phyloP scores from a whole-genome alignment of 2,329 filamentous ascomycete species.

The Aureobasidium vineae region DNA sequence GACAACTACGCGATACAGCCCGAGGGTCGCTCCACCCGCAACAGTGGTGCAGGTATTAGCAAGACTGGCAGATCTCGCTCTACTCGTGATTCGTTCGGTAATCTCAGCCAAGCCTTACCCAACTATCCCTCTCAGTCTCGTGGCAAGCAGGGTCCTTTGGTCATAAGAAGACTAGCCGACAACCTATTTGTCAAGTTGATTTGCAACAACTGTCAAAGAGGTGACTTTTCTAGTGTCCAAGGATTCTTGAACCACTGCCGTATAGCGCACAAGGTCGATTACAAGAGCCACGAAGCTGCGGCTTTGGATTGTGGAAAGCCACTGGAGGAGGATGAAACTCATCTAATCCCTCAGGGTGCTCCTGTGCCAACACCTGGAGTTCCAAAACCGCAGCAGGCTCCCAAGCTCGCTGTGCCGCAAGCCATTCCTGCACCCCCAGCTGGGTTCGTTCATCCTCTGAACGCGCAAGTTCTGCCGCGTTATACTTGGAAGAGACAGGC shows the following conservation, averaged over 20 bases:
- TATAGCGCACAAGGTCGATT: conserved; percentile 89
- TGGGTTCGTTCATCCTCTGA: conserved; percentile 27
- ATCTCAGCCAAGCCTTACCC: conserved; percentile 52
- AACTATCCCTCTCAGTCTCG: conserved; percentile 71
- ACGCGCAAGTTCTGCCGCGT: conserved; percentile 27
- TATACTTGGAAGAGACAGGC: conserved; percentile 29
- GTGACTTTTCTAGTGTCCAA: conserved; percentile 93
- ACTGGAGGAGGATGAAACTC: conserved; percentile 65
- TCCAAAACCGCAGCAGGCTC: conserved; percentile 25
- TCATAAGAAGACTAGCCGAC: conserved; percentile 79
- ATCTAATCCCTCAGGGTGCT: conserved; percentile 26
- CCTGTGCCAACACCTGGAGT: conserved; percentile 14
- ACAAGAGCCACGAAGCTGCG: conserved; percentile 93
- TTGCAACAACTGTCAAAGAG: conserved; percentile 79
- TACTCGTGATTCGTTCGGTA: conserved; percentile 58
- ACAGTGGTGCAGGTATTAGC: conserved; percentile 62
- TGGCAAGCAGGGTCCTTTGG: conserved; percentile 68
- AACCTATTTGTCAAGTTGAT: conserved; percentile 85
- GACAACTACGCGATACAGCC: conserved; percentile 30
- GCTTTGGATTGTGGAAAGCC: conserved; percentile 82
- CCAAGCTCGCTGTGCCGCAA: conserved; percentile 9
- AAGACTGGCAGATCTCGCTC: conserved; percentile 54
- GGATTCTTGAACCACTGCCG: conserved; percentile 99
- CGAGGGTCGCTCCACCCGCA: conserved; percentile 77
- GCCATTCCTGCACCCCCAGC: neutral